Conservation (phyloP, 148 eudicot species). For the Rhododendron simsii region DNA sequence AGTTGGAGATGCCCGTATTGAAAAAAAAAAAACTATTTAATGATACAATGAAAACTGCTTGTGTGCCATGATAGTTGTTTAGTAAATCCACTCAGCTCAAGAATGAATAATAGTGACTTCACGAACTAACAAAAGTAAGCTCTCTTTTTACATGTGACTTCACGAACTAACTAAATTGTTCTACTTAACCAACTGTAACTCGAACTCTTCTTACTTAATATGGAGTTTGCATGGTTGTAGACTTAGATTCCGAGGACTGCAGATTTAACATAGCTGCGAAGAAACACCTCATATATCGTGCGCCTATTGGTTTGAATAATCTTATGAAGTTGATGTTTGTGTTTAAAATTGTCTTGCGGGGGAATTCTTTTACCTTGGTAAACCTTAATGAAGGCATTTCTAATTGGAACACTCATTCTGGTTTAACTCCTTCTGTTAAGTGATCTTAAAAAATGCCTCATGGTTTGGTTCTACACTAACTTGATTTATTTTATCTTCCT, state of each 20-base stretch:
- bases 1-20: background rate
- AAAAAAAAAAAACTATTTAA: no score
- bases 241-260: background rate
- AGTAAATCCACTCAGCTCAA: no score
- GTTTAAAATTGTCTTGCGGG: background rate
- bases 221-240: background rate
- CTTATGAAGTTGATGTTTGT: background rate
- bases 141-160: no score
- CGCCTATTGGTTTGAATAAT: no score
- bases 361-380: background rate
- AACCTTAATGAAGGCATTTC: background rate
- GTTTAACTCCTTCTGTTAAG: background rate
- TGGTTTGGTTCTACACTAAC: background rate
- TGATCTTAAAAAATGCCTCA: background rate
- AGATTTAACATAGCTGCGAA: background rate
- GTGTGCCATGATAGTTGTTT: no score
- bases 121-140: no score
- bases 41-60: no score
- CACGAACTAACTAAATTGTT: background rate
- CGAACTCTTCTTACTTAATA: background rate
- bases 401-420: background rate
- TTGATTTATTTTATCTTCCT: background rate
- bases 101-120: no score
- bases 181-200: background rate
- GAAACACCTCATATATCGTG: no score